Conservation (phyloP, 352 stramenopile genomes). For the Phytophthora constricta region DNA sequence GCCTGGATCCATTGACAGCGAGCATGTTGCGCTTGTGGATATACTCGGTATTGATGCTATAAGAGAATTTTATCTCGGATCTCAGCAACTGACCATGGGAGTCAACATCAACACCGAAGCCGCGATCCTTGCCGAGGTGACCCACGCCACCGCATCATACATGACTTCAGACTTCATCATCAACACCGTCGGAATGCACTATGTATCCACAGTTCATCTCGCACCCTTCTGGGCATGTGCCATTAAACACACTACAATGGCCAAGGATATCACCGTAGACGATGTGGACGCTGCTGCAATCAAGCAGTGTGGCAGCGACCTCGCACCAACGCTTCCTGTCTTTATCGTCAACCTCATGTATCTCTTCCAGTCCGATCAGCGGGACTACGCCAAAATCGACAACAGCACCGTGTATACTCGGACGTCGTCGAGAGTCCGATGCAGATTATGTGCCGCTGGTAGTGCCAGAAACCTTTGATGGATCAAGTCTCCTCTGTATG, state of each 20-base stretch:
- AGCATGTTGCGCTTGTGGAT: slow-evolving; percentile 42
- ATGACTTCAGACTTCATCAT: slow-evolving; percentile 38
- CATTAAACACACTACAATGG: slow-evolving; percentile 49
- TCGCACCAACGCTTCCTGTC: slow-evolving; percentile 29
- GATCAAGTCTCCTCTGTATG: slow-evolving; percentile 35
- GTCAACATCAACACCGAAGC: slow-evolving; percentile 48
- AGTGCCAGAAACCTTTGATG: slow-evolving; percentile 38
- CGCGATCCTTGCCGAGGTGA: slow-evolving; percentile 50
- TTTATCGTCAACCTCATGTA: slow-evolving; percentile 54
- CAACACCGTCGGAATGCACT: slow-evolving; percentile 44
- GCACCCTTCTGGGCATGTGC: slow-evolving; percentile 54
- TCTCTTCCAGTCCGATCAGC: slow-evolving; percentile 43
- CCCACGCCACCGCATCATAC: slow-evolving; percentile 32
- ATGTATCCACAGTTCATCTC: slow-evolving; percentile 38
- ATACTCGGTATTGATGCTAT: slow-evolving; percentile 32
- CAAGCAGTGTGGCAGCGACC: slow-evolving; percentile 27
- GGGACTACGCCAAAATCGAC: slow-evolving; percentile 50
- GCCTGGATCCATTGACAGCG: slow-evolving; percentile 26
- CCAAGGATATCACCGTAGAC: slow-evolving; percentile 31
- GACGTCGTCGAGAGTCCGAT: slow-evolving; percentile 27
- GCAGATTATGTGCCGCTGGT: slow-evolving; percentile 27
- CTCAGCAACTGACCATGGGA: slow-evolving; percentile 46
- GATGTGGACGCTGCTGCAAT: slow-evolving; percentile 34
- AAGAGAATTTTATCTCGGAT: slow-evolving; percentile 30
- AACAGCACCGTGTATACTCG: slow-evolving; percentile 47